Conservation (phyloP, 306 rosid species). For the Quercus engelmannii region DNA sequence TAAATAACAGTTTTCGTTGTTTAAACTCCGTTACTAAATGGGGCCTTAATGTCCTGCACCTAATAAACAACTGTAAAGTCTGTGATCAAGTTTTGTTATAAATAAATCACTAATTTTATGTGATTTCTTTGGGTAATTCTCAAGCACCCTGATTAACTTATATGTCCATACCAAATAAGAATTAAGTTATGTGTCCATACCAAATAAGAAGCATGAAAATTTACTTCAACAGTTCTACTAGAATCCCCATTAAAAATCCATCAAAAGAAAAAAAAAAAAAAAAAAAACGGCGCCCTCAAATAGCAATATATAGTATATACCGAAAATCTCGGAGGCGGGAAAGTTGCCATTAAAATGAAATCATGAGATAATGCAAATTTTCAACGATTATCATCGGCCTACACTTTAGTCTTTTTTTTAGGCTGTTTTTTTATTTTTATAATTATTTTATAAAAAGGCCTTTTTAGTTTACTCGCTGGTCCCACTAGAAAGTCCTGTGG, state of each 20-base stretch:
- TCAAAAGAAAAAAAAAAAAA: too few species aligned
- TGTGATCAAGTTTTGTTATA: too few species aligned
- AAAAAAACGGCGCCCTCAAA: background rate
- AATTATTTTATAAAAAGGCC: background rate
- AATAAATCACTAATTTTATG: too few species aligned
- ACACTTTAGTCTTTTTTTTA: background rate
- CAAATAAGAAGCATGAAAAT: background rate
- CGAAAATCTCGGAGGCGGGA: constrained; percentile 74
- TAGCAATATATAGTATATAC: background rate
- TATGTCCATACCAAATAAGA: background rate
- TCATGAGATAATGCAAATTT: constrained; percentile 19
- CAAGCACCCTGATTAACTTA: background rate
- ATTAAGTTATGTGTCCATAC: too few species aligned
- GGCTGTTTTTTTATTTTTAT: too few species aligned
- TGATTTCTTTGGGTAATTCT: too few species aligned
- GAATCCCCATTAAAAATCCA: too few species aligned
- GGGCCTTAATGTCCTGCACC: too few species aligned
- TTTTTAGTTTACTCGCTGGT: background rate
- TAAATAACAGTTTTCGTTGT: too few species aligned
- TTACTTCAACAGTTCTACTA: background rate
- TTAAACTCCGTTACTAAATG: too few species aligned
- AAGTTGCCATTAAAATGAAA: constrained; percentile 38
- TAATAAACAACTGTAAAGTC: too few species aligned
- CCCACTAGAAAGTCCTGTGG: constrained; percentile 25
- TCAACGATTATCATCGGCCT: constrained; percentile 13